Percentiles rank a stretch among this genome's conserved stretches.
These are phyloP conservation scores for Miscanthus lutarioriparius DNA, from an alignment of 176 grass and related monocot species.

Conservation along the genomic window DNA sequence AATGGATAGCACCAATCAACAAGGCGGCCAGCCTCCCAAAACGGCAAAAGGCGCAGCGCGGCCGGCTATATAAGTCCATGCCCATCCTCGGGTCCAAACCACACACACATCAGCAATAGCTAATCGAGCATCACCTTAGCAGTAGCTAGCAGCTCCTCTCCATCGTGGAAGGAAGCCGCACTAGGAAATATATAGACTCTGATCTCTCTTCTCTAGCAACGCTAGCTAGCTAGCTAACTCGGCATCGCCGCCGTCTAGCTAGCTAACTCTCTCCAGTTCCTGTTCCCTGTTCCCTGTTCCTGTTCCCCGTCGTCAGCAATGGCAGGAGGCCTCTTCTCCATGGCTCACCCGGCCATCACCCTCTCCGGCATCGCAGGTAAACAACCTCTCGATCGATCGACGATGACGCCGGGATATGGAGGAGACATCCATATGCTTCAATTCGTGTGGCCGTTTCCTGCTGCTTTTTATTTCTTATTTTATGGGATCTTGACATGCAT, in stretches of 20 bases:
- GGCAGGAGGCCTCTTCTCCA: slow-evolving; percentile 40
- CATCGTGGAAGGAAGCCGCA: background rate
- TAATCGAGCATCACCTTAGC: background rate
- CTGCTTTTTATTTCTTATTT: background rate
- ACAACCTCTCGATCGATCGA: too few species aligned
- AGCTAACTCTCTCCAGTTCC: background rate
- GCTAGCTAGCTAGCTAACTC: background rate
- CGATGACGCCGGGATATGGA: too few species aligned
- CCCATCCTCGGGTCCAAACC: slow-evolving; percentile 16
- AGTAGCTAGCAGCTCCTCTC: background rate
- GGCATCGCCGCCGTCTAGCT: background rate
- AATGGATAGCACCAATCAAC: slow-evolving; percentile 36
- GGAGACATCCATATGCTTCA: too few species aligned
- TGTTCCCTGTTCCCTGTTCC: background rate
- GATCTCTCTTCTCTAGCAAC: slow-evolving; percentile 15
- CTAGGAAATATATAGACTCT: slow-evolving; percentile 10
- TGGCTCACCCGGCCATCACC: slow-evolving; percentile 51
- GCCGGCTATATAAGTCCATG: slow-evolving; percentile 35
- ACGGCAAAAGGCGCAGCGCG: background rate
- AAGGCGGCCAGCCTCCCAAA: background rate
- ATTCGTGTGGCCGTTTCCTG: background rate
- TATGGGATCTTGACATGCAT: background rate
- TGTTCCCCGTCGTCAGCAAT: slow-evolving; percentile 16
- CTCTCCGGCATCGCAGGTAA: slow-evolving; percentile 51
- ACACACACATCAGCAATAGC: slow-evolving; percentile 34